These are phyloP conservation scores for Selaginella tamariscina DNA, from an alignment of 75 land plant species.

Conservation along the genomic window DNA sequence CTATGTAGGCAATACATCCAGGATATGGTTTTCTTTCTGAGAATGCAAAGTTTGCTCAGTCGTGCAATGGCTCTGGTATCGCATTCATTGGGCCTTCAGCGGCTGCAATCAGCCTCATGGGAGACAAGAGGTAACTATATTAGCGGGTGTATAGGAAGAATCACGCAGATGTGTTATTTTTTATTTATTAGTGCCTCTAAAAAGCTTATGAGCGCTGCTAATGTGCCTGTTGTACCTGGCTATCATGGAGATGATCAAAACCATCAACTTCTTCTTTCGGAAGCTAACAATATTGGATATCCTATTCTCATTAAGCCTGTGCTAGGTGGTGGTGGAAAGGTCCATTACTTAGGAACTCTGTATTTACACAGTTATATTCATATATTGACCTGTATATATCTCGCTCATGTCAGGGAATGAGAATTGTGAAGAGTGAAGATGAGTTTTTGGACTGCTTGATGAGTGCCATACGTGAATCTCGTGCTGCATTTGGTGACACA, in stretches of 20 bases:
- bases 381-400: no score
- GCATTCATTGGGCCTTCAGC: constrained; percentile 86
- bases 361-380: no score
- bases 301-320: constrained; percentile 88
- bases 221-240: constrained; percentile 93
- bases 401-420: constrained; percentile 43
- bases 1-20: constrained; percentile 78
- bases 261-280: constrained; percentile 46
- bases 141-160: neutral
- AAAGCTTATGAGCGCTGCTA: constrained; percentile 82
- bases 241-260: constrained; percentile 87
- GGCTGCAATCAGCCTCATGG: constrained; percentile 87
- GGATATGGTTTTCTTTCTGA: constrained; percentile 97
- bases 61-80: constrained; percentile 55
- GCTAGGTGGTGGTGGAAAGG: constrained; percentile 99
- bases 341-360: constrained; percentile 14
- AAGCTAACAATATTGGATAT: constrained; percentile 86
- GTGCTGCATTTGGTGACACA: constrained; percentile 77
- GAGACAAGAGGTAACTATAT: constrained; percentile 68
- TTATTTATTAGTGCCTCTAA: constrained; percentile 64
- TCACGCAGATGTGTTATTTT: neutral
- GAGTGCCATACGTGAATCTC: constrained; percentile 82
- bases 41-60: constrained; percentile 80
- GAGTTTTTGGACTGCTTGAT: constrained; percentile 62
- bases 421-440: constrained; percentile 22